Evolutionary conservation across 192 early-diverging fungal genomes (phyloP).

Genomic region (Coemansia sp.): DNA sequence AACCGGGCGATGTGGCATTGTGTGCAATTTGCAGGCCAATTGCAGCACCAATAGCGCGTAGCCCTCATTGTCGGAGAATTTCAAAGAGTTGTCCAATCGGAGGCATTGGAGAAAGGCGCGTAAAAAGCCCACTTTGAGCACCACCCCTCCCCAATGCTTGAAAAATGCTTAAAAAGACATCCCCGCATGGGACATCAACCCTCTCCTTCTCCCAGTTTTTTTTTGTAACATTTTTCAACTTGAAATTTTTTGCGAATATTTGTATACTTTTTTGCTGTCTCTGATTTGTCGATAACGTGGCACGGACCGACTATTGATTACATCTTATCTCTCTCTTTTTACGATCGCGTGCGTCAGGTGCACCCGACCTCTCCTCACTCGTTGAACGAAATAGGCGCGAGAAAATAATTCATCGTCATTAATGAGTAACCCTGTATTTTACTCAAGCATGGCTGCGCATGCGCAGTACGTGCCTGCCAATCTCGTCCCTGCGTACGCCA

Average conservation of each 20-base stretch:
- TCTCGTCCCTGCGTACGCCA: conserved; percentile 12
- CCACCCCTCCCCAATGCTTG: too few relatives aligned
- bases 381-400: background rate
- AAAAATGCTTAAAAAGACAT: background rate
- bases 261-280: background rate
- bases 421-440: conserved; percentile 4
- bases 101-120: background rate
- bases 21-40: background rate
- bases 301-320: background rate
- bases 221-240: background rate
- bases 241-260: background rate
- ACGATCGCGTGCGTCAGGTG: background rate
- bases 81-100: background rate
- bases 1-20: background rate
- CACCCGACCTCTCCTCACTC: background rate
- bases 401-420: background rate
- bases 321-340: background rate
- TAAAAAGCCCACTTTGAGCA: background rate
- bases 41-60: background rate
- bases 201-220: background rate
- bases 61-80: background rate
- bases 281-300: background rate
- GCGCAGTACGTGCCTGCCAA: conserved; percentile 24
- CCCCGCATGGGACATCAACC: too few relatives aligned
- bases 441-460: conserved; percentile 50